Evolutionary conservation across 1,139 yeast genomes (phyloP).

Genomic region (Pneumocystis wakefieldiae): DNA sequence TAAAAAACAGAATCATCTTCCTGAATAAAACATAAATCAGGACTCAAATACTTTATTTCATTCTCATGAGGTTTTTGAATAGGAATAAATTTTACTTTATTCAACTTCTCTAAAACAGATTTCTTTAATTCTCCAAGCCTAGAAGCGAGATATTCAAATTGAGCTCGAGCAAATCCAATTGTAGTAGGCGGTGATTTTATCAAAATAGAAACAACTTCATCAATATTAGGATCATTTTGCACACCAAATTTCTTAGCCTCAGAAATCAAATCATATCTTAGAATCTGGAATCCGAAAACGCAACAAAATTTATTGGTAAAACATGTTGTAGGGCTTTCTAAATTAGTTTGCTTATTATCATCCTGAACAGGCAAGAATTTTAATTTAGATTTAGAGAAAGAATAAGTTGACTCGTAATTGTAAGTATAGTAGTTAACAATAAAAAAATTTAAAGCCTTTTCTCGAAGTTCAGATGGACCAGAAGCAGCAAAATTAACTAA

Average conservation of each 20-base stretch:
- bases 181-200: constrained; percentile 19
- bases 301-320: constrained; percentile 12
- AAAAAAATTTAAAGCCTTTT: constrained; percentile 22
- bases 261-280: constrained; percentile 17
- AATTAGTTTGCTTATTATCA: constrained; percentile 2
- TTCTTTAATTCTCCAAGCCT: constrained; percentile 16
- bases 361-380: constrained; percentile 13
- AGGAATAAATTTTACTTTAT: constrained; percentile 21
- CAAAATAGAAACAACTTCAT: constrained; percentile 17
- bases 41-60: constrained; percentile 5
- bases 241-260: constrained; percentile 25
- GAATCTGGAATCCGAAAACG: constrained; percentile 24
- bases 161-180: constrained; percentile 16
- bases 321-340: constrained; percentile 7
- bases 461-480: constrained; percentile 12
- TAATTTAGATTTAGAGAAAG: constrained; percentile 5
- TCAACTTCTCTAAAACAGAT: constrained; percentile 16
- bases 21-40: constrained; percentile 8
- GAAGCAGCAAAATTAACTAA: constrained; percentile 18
- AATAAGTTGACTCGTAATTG: constrained; percentile 16
- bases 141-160: constrained; percentile 23
- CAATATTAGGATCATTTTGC: constrained; percentile 19
- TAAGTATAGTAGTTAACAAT: constrained; percentile 18
- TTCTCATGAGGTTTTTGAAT: constrained; percentile 10
- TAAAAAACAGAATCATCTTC: constrained; percentile 16